Evolutionary conservation across 768 basidiomycete genomes (phyloP).

Genomic region (Pleurotus salmoneostramineus): DNA sequence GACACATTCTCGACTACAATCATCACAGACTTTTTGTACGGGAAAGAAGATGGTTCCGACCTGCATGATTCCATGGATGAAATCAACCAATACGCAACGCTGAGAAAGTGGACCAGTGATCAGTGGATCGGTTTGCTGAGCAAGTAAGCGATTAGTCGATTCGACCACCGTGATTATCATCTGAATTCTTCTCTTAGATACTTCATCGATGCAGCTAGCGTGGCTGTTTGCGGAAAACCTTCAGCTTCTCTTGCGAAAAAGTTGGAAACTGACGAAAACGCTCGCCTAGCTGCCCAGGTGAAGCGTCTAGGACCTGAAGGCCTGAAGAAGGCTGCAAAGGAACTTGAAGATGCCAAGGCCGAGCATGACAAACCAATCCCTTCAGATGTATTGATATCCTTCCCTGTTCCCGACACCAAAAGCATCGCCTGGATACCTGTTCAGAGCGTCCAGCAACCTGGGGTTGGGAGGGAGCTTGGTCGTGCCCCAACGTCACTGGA

Average conservation of each 20-base stretch:
- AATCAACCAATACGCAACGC: slow-evolving; percentile 60
- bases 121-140: slow-evolving; percentile 78
- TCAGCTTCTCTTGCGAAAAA: slow-evolving; percentile 79
- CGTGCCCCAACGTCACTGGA: slow-evolving; percentile 25
- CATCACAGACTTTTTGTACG: slow-evolving; percentile 86
- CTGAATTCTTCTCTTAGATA: slow-evolving; percentile 47
- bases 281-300: slow-evolving; percentile 67
- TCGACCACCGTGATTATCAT: background rate
- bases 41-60: slow-evolving; percentile 76
- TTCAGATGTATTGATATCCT: slow-evolving; percentile 69
- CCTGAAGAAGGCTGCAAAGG: slow-evolving; percentile 60
- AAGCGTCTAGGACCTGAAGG: slow-evolving; percentile 75
- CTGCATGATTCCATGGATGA: slow-evolving; percentile 73
- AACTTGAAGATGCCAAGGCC: slow-evolving; percentile 77
- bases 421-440: slow-evolving; percentile 91
- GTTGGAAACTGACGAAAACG: slow-evolving; percentile 79
- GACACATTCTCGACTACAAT: slow-evolving; percentile 73
- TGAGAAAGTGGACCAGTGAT: slow-evolving; percentile 68
- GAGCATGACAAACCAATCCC: slow-evolving; percentile 87
- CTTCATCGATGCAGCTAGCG: slow-evolving; percentile 65
- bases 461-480: slow-evolving; percentile 36
- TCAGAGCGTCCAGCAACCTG: slow-evolving; percentile 57
- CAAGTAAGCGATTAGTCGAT: slow-evolving; percentile 43
- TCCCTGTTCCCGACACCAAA: slow-evolving; percentile 89
- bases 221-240: slow-evolving; percentile 84